phyloP scores from a whole-genome alignment of 176 grass and related monocot genomes.

The Triticum aestivum region IWGSC_CS_RefSeq_v2.1 NC_057802.1:295717298-295717797 shows the following conservation, averaged over 20 bases:
- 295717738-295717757: too few relatives aligned
- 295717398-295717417: neutral
- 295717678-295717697: neutral
- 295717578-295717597: conserved; percentile 1
- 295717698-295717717: neutral
- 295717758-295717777: too few relatives aligned
- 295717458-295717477: neutral
- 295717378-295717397: neutral
- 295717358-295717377: neutral
- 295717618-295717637: neutral
- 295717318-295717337: neutral
- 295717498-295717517: neutral
- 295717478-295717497: neutral
- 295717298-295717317: neutral
- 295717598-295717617: neutral
- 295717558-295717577: neutral
- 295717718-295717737: neutral
- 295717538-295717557: neutral
- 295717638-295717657: neutral
- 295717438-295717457: neutral
- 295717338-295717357: neutral
- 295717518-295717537: neutral
- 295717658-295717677: neutral
- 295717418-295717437: neutral
- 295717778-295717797: neutral